Conservation (phyloP, 768 basidiomycete genomes). For the Pulveroboletus ravenelii region DNA sequence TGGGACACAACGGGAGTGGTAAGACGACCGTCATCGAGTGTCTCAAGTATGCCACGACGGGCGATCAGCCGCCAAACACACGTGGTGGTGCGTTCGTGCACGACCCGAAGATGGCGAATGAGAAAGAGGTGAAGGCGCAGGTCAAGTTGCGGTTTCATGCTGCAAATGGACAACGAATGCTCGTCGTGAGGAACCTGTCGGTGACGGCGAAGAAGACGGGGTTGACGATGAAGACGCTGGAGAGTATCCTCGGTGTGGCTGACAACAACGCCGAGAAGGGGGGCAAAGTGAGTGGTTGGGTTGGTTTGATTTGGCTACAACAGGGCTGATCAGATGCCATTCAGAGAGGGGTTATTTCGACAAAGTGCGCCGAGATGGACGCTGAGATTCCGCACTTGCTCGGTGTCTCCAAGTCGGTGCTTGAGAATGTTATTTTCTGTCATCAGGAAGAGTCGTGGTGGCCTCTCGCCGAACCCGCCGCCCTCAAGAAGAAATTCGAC, state of each 20-base stretch:
- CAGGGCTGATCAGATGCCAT: not conserved
- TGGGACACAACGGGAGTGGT: slow-evolving; percentile 96
- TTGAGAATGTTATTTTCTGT: slow-evolving; percentile 99
- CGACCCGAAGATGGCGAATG: slow-evolving; percentile 99
- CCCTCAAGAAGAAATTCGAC: slow-evolving; percentile 98
- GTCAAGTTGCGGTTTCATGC: slow-evolving; percentile 92
- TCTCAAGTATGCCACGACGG: slow-evolving; percentile 97
- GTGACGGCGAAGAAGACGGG: slow-evolving; percentile 92
- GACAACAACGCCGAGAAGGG: slow-evolving; percentile 61
- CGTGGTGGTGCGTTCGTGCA: slow-evolving; percentile 98
- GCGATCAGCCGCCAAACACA: slow-evolving; percentile 95
- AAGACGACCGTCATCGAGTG: slow-evolving; percentile 99
- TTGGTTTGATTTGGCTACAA: too few relatives aligned
- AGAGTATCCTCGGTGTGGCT: slow-evolving; percentile 78
- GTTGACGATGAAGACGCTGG: slow-evolving; percentile 96
- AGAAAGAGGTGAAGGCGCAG: slow-evolving; percentile 98
- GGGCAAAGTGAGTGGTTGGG: slow-evolving; percentile 55
- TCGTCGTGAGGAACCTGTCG: slow-evolving; percentile 84
- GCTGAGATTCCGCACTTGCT: slow-evolving; percentile 87
- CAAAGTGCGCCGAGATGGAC: slow-evolving; percentile 97
- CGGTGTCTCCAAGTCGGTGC: slow-evolving; percentile 96
- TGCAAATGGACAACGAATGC: slow-evolving; percentile 85
- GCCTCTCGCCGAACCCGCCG: slow-evolving; percentile 88
- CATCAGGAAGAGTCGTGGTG: slow-evolving; percentile 99
- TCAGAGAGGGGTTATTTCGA: slow-evolving; percentile 86